Percentiles rank a stretch among this genome's conserved stretches.
Evolutionary conservation across 768 basidiomycete genomes (phyloP).

Genomic region (Tylopilus felleus): DNA sequence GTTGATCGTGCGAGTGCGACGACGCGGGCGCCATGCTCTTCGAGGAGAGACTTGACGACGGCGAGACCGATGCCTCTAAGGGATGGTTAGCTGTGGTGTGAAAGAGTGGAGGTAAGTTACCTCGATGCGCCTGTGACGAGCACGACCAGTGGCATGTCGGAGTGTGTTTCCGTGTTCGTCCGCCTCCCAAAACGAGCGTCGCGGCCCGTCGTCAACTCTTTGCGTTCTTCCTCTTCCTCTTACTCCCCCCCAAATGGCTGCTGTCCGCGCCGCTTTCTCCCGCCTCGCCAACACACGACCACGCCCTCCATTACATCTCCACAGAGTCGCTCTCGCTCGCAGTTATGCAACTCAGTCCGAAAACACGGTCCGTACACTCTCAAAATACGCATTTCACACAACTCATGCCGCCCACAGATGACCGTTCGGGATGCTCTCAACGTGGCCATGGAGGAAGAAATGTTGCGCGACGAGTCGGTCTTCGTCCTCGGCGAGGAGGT

Average conservation of each 20-base stretch:
- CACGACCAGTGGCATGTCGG: conserved; percentile 48
- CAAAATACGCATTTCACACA: conserved; percentile 17
- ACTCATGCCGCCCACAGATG: conserved; percentile 54
- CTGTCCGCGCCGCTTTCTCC: conserved; percentile 56
- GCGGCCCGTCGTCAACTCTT: background rate
- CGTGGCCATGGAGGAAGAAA: conserved; percentile 98
- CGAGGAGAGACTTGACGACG: conserved; percentile 61
- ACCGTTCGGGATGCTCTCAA: conserved; percentile 98
- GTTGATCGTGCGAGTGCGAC: conserved; percentile 71
- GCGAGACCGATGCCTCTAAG: conserved; percentile 76
- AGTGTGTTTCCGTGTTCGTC: conserved; percentile 22
- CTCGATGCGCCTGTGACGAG: conserved; percentile 86
- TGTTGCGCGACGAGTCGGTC: conserved; percentile 92
- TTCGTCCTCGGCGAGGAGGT: conserved; percentile 98
- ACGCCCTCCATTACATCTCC: too few relatives aligned
- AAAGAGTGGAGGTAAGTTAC: conserved; percentile 33
- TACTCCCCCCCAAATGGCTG: conserved; percentile 43
- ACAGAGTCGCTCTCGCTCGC: conserved; percentile 47
- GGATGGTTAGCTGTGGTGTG: background rate
- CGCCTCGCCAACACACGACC: conserved; percentile 50
- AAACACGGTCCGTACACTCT: conserved; percentile 41
- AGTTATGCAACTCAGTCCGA: conserved; percentile 61
- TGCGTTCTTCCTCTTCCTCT: conserved; percentile 10
- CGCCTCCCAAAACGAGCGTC: conserved; percentile 18
- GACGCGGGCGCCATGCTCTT: conserved; percentile 61